Percentiles rank a stretch among this genome's conserved stretches.
These are phyloP conservation scores for Pseudopyricularia javanii DNA, from an alignment of 2,329 filamentous ascomycete species.

Conservation along the genomic window DNA sequence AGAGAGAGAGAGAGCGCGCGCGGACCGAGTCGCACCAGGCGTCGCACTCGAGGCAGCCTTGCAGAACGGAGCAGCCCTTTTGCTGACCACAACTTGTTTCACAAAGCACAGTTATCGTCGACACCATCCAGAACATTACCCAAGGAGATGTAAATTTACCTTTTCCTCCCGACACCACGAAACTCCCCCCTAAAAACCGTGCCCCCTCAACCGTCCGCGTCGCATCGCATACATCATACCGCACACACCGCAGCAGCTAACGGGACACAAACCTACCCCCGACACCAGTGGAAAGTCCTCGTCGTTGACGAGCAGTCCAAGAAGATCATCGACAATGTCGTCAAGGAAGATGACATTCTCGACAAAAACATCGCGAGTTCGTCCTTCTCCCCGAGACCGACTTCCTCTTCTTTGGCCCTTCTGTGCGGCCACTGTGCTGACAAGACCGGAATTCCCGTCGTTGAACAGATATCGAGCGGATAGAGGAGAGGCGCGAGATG, in stretches of 20 bases:
- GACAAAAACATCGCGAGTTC: conserved; percentile 92
- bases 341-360: conserved; percentile 93
- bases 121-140: conserved; percentile 65
- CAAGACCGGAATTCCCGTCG: conserved; percentile 1
- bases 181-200: background rate
- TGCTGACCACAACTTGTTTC: background rate
- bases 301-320: conserved; percentile 76
- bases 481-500: conserved; percentile 71
- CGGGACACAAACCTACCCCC: background rate
- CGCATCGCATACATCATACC: background rate
- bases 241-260: too few relatives aligned
- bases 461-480: conserved; percentile 73
- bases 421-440: background rate
- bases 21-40: background rate
- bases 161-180: too few relatives aligned
- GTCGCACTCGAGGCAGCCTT: background rate
- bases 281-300: conserved; percentile 81
- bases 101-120: conserved; percentile 49
- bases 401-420: background rate
- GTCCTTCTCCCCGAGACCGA: conserved; percentile 13
- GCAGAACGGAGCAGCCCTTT: background rate
- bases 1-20: too few relatives aligned
- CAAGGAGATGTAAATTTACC: conserved; percentile 57
- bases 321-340: conserved; percentile 79
- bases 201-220: background rate